A percentile compares a stretch with the other conserved stretches of the same genome.
phyloP scores from a whole-genome alignment of 2,329 filamentous ascomycete species.

The Dactylellina sp. region DNA sequence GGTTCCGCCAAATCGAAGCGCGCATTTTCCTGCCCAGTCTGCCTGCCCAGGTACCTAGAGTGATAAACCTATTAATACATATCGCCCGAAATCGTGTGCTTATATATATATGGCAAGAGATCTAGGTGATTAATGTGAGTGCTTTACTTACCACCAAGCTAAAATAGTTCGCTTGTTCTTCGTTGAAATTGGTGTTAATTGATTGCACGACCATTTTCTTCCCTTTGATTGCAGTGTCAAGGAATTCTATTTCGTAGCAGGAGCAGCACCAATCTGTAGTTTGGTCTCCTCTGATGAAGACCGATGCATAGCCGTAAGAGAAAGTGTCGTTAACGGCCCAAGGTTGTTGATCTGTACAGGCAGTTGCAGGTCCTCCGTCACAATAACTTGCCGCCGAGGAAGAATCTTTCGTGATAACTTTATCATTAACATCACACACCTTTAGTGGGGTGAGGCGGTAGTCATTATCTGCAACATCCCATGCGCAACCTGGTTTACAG shows the following conservation, averaged over 20 bases:
- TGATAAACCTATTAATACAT: not conserved
- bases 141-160: conserved; percentile 1
- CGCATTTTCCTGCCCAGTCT: conserved; percentile 3
- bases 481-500: conserved; percentile 76
- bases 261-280: conserved; percentile 75
- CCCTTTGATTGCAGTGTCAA: conserved; percentile 65
- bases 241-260: conserved; percentile 73
- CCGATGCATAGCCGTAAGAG: conserved; percentile 76
- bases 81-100: no score
- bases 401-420: not conserved
- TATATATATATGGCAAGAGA: no score
- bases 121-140: not conserved
- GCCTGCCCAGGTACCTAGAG: conserved; percentile 9
- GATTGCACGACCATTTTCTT: conserved; percentile 75
- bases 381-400: conserved; percentile 65
- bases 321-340: conserved; percentile 72
- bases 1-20: conserved; percentile 4
- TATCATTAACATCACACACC: conserved; percentile 32
- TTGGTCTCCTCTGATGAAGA: conserved; percentile 68
- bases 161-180: conserved; percentile 6
- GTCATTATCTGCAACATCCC: conserved; percentile 36
- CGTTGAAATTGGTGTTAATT: conserved; percentile 65
- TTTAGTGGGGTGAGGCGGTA: conserved; percentile 19
- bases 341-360: conserved; percentile 73
- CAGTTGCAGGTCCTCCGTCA: conserved; percentile 70